phyloP scores from a whole-genome alignment of 495 filamentous ascomycete species.

The Tuber brumale region DNA sequence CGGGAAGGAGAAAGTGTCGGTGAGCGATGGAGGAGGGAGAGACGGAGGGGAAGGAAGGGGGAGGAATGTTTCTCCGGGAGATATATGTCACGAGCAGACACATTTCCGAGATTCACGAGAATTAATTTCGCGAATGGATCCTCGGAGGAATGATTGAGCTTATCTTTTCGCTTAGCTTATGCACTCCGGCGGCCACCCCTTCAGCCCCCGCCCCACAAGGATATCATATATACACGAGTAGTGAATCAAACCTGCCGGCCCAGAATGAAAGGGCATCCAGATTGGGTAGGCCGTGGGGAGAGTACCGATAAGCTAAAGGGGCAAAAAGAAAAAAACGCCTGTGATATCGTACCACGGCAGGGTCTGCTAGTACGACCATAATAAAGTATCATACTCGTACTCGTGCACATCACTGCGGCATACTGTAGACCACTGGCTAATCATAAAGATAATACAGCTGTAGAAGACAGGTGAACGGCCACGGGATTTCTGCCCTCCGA shows the following conservation, averaged over 20 bases:
- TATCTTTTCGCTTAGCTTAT: neutral
- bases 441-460: neutral
- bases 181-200: neutral
- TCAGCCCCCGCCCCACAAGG: neutral
- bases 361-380: too few species aligned
- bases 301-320: neutral
- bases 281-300: neutral
- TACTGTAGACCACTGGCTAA: neutral
- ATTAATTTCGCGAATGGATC: neutral
- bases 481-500: neutral
- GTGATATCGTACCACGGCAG: too few species aligned
- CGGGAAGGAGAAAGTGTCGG: neutral
- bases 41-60: neutral
- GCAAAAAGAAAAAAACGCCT: neutral
- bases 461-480: neutral
- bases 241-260: neutral
- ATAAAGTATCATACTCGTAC: too few species aligned
- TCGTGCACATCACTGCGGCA: neutral
- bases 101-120: neutral
- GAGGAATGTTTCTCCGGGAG: constrained; percentile 21
- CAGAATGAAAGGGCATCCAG: neutral
- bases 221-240: neutral
- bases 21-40: too few species aligned
- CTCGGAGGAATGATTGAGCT: neutral
- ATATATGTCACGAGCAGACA: neutral